phyloP scores from a whole-genome alignment of 192 early-diverging fungal species.

The Mortierella alpina region DNA sequence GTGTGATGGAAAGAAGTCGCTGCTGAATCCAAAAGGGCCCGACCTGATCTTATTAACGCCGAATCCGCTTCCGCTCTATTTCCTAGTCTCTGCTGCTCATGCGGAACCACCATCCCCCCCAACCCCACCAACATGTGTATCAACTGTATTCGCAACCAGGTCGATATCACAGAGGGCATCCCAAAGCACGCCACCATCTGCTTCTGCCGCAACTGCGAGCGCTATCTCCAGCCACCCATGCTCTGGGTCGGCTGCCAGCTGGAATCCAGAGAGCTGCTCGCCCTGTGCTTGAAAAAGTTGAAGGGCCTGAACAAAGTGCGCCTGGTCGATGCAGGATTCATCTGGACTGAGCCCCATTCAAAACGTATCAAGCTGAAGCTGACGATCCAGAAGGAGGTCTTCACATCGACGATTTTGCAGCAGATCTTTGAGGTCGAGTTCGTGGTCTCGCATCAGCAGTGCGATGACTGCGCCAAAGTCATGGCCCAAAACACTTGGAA shows the following conservation, averaged over 20 bases:
- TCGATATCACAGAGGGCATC: slow-evolving; percentile 97
- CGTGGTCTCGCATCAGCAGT: slow-evolving; percentile 91
- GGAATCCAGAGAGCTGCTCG: slow-evolving; percentile 91
- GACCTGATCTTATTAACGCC: background rate
- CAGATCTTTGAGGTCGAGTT: slow-evolving; percentile 97
- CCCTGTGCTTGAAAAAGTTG: slow-evolving; percentile 93
- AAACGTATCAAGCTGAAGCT: slow-evolving; percentile 96
- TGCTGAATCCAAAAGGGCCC: background rate
- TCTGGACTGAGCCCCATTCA: slow-evolving; percentile 95
- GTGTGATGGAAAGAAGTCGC: background rate
- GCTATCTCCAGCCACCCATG: slow-evolving; percentile 95
- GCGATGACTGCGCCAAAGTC: slow-evolving; percentile 93
- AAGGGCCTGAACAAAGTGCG: slow-evolving; percentile 92
- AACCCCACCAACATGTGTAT: slow-evolving; percentile 99
- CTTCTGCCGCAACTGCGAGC: slow-evolving; percentile 97
- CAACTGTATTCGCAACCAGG: slow-evolving; percentile 95
- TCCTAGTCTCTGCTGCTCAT: slow-evolving; percentile 85
- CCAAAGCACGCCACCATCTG: slow-evolving; percentile 96
- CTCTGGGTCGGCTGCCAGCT: slow-evolving; percentile 90
- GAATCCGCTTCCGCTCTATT: background rate
- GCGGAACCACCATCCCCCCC: slow-evolving; percentile 93
- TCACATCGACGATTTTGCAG: slow-evolving; percentile 94
- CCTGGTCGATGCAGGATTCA: slow-evolving; percentile 96
- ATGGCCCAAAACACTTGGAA: slow-evolving; percentile 99
- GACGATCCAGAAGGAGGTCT: slow-evolving; percentile 99